Evolutionary conservation across 1,139 yeast genomes (phyloP), one percentile per base, ranked within the genome.

Genomic region (Taiozyma sp.): DNA sequence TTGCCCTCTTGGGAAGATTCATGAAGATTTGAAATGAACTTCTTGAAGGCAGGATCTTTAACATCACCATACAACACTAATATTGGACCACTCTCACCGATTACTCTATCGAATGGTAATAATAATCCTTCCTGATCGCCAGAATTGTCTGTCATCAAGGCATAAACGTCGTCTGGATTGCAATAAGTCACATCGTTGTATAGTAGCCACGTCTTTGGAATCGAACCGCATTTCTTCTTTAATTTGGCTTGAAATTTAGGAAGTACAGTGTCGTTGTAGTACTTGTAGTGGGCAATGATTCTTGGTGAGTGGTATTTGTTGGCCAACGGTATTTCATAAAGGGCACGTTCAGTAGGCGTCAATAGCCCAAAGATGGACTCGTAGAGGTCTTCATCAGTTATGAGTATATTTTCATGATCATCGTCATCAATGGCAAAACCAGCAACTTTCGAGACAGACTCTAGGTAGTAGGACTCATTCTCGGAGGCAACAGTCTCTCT

Each of bases 91-190:
- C 68, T 60, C 0, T 57, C 49, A 0, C 91, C 90, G 48, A 85
- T 68, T 0, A 84, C 68, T 56, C 90, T 72, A 62, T 88, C 95
- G 56, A 79, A 77, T 0, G 80, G 75, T 5, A 70, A 53, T 3
- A 72, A 57, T 7, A 61, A 56, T 4, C 63, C 62, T 1, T 62
- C 58, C 0, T 48, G 50, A 0, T 28, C 21, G 24, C 59, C 60
- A 3, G 56, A 57, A 13, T 59, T 56, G 28, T 68, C 68, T 0
- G 84, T 75, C 62, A 80, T 79, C 48, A 87, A 69, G 0, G 95
- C 93, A 67, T 77, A 88, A 2, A 87, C 76, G 49, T 83, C 88
- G 53, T 77, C 85, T 2, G 80, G 70, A 13, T 85, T 79, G 61
- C 95, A 88, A 59, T 83, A 81, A 0, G 78, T 65, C 19, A 73